A percentile compares a stretch with the other conserved stretches of the same genome.
Evolutionary conservation across 768 basidiomycete species (phyloP).

Genomic region (Tulasnella sp.): DNA sequence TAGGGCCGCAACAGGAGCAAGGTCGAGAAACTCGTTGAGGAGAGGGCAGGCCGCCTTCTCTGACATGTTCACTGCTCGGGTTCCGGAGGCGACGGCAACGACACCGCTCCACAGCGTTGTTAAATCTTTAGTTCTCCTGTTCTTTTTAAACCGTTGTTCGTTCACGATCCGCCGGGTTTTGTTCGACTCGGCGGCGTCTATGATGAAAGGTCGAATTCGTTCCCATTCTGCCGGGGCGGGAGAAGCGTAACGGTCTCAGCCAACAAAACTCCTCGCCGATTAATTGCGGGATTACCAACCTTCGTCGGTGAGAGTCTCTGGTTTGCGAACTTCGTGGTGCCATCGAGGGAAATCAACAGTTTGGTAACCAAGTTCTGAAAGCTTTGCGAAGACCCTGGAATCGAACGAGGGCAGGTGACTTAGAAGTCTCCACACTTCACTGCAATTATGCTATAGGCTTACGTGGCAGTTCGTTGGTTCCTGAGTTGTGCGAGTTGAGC

Average conservation of each 20-base stretch:
- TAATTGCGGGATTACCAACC: not conserved
- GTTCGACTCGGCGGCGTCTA: not conserved
- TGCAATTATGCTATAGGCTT: not conserved
- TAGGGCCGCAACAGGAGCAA: not conserved
- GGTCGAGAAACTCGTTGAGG: not conserved
- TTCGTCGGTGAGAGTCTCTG: not conserved
- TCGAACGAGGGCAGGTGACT: not conserved
- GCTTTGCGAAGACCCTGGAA: not conserved
- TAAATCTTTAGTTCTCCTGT: not conserved
- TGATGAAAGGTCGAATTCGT: not conserved
- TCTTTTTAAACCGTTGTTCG: not conserved
- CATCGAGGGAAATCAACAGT: not conserved
- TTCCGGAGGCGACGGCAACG: not conserved
- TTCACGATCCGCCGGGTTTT: not conserved
- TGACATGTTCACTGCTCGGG: not conserved
- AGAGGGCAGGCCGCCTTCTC: not conserved
- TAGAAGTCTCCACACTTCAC: not conserved
- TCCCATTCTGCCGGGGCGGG: not conserved
- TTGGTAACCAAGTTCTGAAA: not conserved
- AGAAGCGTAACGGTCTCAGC: not conserved
- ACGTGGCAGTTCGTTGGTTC: not conserved
- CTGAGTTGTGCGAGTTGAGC: not conserved
- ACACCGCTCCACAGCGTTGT: not conserved
- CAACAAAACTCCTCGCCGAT: not conserved
- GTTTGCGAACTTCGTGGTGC: not conserved